Conservation (phyloP, 441 rosid species). For the Syzygium syzygioides region DNA sequence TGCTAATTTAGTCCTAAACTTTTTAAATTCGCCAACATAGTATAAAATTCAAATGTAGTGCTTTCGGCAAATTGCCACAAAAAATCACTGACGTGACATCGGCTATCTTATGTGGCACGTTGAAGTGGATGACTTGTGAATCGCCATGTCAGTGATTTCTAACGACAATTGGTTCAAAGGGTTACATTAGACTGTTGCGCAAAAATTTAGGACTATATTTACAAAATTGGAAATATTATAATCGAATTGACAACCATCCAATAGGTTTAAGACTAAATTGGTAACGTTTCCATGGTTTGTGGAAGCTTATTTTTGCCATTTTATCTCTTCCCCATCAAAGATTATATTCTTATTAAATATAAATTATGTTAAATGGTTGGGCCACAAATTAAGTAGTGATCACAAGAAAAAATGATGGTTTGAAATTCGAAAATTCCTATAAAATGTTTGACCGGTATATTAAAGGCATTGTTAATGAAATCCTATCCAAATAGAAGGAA, state of each 20-base stretch:
- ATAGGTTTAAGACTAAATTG: too few species aligned
- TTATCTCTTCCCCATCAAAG: too few species aligned
- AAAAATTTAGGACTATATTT: fast-evolving
- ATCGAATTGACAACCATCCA: too few species aligned
- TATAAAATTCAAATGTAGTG: fast-evolving
- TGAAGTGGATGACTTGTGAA: background rate
- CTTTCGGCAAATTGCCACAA: fast-evolving
- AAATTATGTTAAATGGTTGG: background rate
- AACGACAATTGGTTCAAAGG: background rate
- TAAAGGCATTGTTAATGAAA: background rate
- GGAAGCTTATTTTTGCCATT: too few species aligned
- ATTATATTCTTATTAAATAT: too few species aligned
- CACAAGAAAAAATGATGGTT: background rate
- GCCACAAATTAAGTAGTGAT: background rate
- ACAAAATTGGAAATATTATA: background rate
- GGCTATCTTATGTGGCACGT: fast-evolving
- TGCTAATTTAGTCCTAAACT: background rate
- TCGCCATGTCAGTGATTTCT: fast-evolving
- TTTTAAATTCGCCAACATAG: background rate
- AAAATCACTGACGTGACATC: fast-evolving
- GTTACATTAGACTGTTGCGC: background rate
- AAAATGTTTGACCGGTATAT: background rate
- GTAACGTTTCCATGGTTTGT: too few species aligned
- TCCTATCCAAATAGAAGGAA: background rate
- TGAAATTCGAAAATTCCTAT: background rate